Conservation (phyloP, 139 green algal genomes). For the Coelastrella sp. region DNA sequence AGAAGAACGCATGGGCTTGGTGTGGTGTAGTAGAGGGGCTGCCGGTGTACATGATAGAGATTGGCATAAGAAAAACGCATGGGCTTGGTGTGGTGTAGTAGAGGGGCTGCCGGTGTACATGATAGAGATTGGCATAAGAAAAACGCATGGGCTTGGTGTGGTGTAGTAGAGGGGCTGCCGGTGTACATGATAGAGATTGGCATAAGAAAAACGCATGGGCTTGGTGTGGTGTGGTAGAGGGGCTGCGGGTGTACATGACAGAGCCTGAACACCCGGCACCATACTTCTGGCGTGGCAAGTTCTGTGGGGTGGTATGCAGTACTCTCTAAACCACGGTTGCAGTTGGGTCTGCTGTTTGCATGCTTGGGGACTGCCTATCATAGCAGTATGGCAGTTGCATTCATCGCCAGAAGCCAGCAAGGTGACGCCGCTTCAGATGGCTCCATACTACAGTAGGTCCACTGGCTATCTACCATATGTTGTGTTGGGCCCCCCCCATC, state of each 20-base stretch:
- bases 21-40: constrained; percentile 61
- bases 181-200: constrained; percentile 34
- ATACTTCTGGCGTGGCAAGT: constrained; percentile 38
- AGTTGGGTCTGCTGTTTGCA: too few species aligned
- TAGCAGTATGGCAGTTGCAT: too few species aligned
- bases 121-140: neutral
- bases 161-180: constrained; percentile 58
- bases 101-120: constrained; percentile 56
- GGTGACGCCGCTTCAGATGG: too few species aligned
- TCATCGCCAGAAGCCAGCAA: too few species aligned
- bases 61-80: too few species aligned
- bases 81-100: constrained; percentile 44
- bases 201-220: too few species aligned
- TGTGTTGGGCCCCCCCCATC: too few species aligned
- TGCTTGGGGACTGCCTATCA: too few species aligned
- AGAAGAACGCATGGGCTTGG: too few species aligned
- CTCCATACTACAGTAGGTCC: too few species aligned
- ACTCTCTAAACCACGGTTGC: too few species aligned
- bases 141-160: constrained; percentile 1
- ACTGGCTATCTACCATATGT: too few species aligned
- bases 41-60: constrained; percentile 41
- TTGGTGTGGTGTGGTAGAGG: constrained; percentile 57
- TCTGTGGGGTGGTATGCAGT: constrained; percentile 10
- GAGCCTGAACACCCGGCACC: constrained; percentile 11
- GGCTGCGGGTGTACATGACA: constrained; percentile 44